phyloP scores from a whole-genome alignment of 176 grass and related monocot species.

The Hordeum vulgare region DNA sequence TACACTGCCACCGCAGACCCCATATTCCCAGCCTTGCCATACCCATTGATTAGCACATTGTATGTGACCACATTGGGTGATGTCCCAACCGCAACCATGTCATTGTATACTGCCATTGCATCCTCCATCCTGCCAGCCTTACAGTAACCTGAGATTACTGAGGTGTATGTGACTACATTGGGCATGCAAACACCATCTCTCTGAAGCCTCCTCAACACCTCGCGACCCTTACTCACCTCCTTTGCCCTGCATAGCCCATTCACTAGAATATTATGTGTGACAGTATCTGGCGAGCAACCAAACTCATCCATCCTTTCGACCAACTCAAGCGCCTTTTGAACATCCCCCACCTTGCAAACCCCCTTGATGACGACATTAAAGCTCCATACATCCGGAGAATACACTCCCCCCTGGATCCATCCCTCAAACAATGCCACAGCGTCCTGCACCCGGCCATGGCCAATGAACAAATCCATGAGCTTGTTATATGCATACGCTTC shows the following conservation, averaged over 20 bases:
- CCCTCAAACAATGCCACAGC: conserved; percentile 49
- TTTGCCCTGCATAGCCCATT: conserved; percentile 61
- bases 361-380: conserved; percentile 86
- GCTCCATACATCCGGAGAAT: conserved; percentile 53
- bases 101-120: conserved; percentile 53
- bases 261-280: conserved; percentile 84
- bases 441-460: conserved; percentile 23
- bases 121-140: conserved; percentile 64
- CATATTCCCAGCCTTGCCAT: conserved; percentile 62
- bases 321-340: conserved; percentile 54
- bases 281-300: conserved; percentile 59
- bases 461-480: conserved; percentile 48
- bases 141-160: conserved; percentile 70
- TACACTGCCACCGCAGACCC: conserved; percentile 51
- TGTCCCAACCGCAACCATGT: conserved; percentile 61
- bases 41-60: conserved; percentile 94
- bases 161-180: conserved; percentile 90
- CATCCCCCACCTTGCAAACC: conserved; percentile 50
- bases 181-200: conserved; percentile 46
- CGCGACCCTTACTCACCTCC: conserved; percentile 47
- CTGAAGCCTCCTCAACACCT: conserved; percentile 61
- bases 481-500: conserved; percentile 64
- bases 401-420: conserved; percentile 35
- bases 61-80: conserved; percentile 62
- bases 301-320: conserved; percentile 58